These are phyloP conservation scores for Massariosphaeria phaeospora DNA, from an alignment of 495 filamentous ascomycete genomes.

Conservation along the genomic window DNA sequence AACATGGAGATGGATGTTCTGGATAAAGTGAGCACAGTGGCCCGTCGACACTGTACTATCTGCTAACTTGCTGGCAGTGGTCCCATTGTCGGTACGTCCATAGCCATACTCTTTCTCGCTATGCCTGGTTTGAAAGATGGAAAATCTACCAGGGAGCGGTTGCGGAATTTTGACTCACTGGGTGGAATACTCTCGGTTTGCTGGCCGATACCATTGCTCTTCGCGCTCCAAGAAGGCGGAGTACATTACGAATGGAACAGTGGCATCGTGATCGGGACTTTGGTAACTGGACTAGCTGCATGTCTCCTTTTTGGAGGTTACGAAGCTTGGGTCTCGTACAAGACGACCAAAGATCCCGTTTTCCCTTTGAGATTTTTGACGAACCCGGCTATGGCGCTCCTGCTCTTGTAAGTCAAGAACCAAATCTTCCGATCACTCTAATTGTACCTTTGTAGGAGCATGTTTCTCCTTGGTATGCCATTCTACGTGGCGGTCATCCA, in stretches of 20 bases:
- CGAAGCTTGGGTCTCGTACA: conserved; percentile 18
- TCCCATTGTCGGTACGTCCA: conserved; percentile 18
- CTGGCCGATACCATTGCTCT: conserved; percentile 28
- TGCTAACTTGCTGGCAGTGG: conserved; percentile 8
- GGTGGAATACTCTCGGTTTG: conserved; percentile 23
- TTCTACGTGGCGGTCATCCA: conserved; percentile 24
- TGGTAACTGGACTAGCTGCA: conserved; percentile 6
- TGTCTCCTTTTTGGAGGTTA: conserved; percentile 19
- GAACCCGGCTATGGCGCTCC: conserved; percentile 15
- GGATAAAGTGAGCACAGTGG: conserved; percentile 30
- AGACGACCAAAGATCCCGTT: conserved; percentile 19
- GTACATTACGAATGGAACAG: conserved; percentile 24
- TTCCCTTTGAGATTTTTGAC: conserved; percentile 23
- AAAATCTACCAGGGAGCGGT: conserved; percentile 18
- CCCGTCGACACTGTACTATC: neutral
- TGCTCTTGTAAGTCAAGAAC: conserved; percentile 20
- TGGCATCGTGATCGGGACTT: conserved; percentile 25
- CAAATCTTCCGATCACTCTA: neutral
- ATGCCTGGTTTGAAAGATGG: conserved; percentile 16
- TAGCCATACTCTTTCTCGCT: conserved; percentile 13
- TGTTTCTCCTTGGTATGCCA: conserved; percentile 21
- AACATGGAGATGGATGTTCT: conserved; percentile 33
- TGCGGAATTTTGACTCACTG: conserved; percentile 23
- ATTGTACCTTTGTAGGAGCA: conserved; percentile 2
- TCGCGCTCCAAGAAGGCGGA: conserved; percentile 32